Percentiles rank a stretch among this genome's conserved stretches.
Conservation (phyloP, 129 eudicot genomes). For the Lonicera japonica region DNA sequence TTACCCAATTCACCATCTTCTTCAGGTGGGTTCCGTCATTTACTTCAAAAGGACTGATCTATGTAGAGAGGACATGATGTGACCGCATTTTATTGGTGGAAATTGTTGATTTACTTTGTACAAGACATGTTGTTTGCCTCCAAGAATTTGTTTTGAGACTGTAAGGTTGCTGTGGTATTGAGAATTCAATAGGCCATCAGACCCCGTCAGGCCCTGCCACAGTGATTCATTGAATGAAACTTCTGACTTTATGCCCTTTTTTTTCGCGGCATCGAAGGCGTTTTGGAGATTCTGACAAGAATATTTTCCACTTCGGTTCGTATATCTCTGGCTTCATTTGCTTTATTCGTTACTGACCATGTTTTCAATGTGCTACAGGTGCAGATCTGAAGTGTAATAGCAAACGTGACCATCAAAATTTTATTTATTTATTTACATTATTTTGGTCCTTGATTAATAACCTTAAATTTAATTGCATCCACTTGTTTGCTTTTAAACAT, state of each 20-base stretch:
- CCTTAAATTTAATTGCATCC: neutral
- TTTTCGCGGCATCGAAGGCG: conserved; percentile 51
- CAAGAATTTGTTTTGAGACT: conserved; percentile 64
- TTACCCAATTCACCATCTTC: conserved; percentile 88
- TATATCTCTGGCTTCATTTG: conserved; percentile 74
- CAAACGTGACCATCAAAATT: conserved; percentile 4
- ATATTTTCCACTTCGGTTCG: conserved; percentile 65
- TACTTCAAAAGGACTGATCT: conserved; percentile 96
- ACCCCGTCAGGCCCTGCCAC: conserved; percentile 77
- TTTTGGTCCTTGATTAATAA: neutral
- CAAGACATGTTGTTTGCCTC: conserved; percentile 64
- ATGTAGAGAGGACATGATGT: conserved; percentile 75
- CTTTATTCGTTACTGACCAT: conserved; percentile 49
- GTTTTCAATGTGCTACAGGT: conserved; percentile 64
- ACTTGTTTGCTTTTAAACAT: neutral
- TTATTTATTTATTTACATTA: neutral
- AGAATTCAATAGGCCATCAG: conserved; percentile 71
- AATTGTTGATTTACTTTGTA: conserved; percentile 45
- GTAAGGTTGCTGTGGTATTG: conserved; percentile 91
- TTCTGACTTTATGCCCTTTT: conserved; percentile 50
- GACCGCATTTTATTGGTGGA: conserved; percentile 62
- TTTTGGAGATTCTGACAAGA: conserved; percentile 48
- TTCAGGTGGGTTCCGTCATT: conserved; percentile 99
- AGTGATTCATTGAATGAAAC: conserved; percentile 66
- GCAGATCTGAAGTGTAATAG: conserved; percentile 20